Evolutionary conservation across 441 rosid species (phyloP).

Genomic region (Croton setiger): DNA sequence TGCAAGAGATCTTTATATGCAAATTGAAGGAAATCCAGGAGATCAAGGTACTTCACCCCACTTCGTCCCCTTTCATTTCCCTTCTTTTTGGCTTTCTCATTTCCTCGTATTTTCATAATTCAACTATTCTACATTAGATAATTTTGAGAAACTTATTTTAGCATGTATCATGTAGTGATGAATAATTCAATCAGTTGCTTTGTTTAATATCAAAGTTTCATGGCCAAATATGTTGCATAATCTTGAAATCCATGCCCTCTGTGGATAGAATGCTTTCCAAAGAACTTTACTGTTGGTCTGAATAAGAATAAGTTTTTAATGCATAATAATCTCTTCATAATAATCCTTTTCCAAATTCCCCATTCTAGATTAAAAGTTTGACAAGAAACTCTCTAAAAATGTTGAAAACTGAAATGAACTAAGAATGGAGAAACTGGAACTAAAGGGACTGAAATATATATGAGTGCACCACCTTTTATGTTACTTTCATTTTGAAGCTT

Average conservation of each 20-base stretch:
- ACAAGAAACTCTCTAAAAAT: neutral
- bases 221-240: no score
- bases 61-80: neutral
- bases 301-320: neutral
- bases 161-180: neutral
- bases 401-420: neutral
- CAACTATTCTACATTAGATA: neutral
- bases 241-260: no score
- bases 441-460: no score
- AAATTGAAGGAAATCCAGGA: constrained; percentile 65
- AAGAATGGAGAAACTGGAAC: neutral
- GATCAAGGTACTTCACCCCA: constrained; percentile 33
- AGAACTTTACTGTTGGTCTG: neutral
- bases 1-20: constrained; percentile 71
- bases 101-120: neutral
- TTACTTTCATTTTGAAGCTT: neutral
- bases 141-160: neutral
- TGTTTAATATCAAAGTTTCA: no score
- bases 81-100: neutral
- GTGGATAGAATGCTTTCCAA: no score
- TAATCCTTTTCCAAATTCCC: neutral
- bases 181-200: no score
- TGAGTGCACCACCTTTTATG: neutral
- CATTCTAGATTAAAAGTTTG: neutral
- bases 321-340: no score